Conservation (phyloP, 164 flowering plant species). For the Liquidambar formosana region DNA sequence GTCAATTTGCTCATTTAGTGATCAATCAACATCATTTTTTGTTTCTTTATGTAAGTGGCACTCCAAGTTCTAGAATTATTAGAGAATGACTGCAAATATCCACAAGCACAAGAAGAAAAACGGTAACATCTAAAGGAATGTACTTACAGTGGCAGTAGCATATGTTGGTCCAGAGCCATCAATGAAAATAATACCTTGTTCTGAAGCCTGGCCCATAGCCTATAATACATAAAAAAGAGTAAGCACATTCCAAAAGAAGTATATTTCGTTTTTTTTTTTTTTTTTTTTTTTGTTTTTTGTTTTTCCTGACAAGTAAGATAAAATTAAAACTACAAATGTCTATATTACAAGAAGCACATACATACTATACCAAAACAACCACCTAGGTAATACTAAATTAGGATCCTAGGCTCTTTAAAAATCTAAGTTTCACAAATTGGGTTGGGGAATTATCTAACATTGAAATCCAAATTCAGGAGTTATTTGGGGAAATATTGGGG, state of each 20-base stretch:
- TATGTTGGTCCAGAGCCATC: slow-evolving; percentile 97
- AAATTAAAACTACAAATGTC: too few species aligned
- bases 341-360: too few species aligned
- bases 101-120: slow-evolving; percentile 6
- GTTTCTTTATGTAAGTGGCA: not conserved
- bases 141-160: slow-evolving; percentile 85
- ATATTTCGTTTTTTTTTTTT: too few species aligned
- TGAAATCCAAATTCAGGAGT: too few species aligned
- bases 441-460: too few species aligned
- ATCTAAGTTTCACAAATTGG: too few species aligned
- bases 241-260: not conserved
- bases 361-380: too few species aligned
- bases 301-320: too few species aligned
- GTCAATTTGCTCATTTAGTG: not conserved
- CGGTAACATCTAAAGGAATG: slow-evolving; percentile 6
- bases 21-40: not conserved
- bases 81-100: not conserved
- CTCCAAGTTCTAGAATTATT: not conserved
- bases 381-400: too few species aligned
- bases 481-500: too few species aligned
- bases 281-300: too few species aligned
- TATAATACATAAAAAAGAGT: slow-evolving; percentile 13
- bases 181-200: slow-evolving; percentile 68
- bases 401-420: too few species aligned
- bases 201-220: slow-evolving; percentile 80